Conservation (phyloP, 2,329 filamentous ascomycete species). For the Hypomyces perniciosus region DNA sequence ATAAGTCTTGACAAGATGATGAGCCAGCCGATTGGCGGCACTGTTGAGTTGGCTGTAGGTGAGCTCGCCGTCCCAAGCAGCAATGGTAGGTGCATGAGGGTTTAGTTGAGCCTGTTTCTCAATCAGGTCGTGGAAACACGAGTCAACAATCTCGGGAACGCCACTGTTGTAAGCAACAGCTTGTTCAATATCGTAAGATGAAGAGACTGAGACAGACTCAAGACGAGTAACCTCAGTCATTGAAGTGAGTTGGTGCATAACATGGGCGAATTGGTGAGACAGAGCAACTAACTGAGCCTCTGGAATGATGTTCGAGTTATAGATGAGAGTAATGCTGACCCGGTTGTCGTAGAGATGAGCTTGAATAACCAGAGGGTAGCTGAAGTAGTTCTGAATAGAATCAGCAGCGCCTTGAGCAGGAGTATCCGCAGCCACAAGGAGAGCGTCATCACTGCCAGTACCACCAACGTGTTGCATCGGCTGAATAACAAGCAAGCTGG, state of each 20-base stretch:
- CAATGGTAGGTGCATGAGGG: conserved; percentile 1
- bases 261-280: conserved; percentile 6
- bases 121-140: background rate
- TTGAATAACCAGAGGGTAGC: conserved; percentile 7
- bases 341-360: conserved; percentile 3
- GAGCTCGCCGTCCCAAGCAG: conserved; percentile 3
- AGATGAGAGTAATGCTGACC: background rate
- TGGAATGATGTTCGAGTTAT: background rate
- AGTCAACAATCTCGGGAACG: background rate
- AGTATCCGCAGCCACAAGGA: background rate
- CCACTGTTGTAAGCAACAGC: background rate
- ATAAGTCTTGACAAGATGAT: background rate
- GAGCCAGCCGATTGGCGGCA: conserved; percentile 1
- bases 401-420: background rate
- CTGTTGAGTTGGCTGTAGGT: conserved; percentile 2
- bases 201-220: background rate
- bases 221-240: background rate
- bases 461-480: conserved; percentile 7
- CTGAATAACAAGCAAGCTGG: conserved; percentile 17
- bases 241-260: conserved; percentile 1
- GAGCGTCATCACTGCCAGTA: background rate
- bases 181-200: background rate
- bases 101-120: background rate
- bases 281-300: conserved; percentile 4
- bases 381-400: conserved; percentile 7